Evolutionary conservation across 208 protist species (phyloP).

Genomic region (Acanthamoeba triangularis): DNA sequence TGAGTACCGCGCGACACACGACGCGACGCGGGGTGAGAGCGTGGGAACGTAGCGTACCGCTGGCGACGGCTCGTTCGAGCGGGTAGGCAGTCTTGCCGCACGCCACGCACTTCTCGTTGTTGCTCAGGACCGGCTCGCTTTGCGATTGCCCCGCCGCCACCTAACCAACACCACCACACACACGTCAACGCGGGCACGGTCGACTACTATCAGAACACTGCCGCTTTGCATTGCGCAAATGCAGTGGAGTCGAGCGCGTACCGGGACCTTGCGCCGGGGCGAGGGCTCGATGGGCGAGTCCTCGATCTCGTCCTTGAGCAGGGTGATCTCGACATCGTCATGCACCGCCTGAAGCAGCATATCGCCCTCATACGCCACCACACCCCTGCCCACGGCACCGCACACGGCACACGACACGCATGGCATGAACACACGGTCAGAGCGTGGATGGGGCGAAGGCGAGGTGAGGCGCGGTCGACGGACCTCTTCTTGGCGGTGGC

Average conservation of each 20-base stretch:
- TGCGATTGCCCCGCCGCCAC: neutral
- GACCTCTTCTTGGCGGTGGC: conserved; percentile 66
- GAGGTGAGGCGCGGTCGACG: neutral
- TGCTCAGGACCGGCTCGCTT: conserved; percentile 59
- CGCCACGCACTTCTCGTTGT: conserved; percentile 65
- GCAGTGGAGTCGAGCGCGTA: neutral
- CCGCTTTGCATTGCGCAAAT: too few species aligned
- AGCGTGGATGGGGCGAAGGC: neutral
- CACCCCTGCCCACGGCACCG: neutral
- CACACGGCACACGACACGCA: too few species aligned
- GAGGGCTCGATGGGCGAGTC: conserved; percentile 28
- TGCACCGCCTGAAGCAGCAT: conserved; percentile 70
- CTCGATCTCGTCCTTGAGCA: conserved; percentile 69
- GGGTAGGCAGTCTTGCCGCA: conserved; percentile 71
- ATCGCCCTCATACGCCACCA: conserved; percentile 56
- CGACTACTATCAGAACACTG: too few species aligned
- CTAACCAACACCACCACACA: neutral
- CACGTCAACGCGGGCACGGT: neutral
- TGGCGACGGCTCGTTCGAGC: conserved; percentile 67
- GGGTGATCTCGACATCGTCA: conserved; percentile 38
- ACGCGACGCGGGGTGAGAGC: too few species aligned
- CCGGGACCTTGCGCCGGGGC: neutral
- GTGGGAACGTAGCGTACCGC: neutral
- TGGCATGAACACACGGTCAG: neutral
- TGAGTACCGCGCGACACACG: neutral